phyloP scores from a whole-genome alignment of 768 basidiomycete genomes.

The Mycena vitilis region DNA sequence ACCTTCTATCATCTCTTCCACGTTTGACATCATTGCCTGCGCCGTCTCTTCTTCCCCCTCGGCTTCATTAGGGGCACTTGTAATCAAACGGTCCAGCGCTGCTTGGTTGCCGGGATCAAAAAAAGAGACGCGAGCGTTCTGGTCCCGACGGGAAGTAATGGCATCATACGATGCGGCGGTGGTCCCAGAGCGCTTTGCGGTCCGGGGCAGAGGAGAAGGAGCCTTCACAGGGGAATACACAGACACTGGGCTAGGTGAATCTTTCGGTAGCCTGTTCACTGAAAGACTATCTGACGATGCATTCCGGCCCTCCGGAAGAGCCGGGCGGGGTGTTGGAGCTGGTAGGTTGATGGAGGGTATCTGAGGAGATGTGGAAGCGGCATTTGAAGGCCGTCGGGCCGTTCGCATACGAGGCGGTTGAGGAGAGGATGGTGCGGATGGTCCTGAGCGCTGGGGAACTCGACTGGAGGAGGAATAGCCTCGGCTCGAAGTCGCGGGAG shows the following conservation, averaged over 20 bases:
- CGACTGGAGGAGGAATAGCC: slow-evolving; percentile 30
- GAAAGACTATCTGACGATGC: slow-evolving; percentile 40
- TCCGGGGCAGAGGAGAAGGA: slow-evolving; percentile 36
- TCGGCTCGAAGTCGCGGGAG: slow-evolving; percentile 50
- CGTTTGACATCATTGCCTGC: slow-evolving; percentile 87
- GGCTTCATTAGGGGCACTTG: slow-evolving; percentile 59
- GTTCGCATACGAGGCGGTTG: slow-evolving; percentile 47
- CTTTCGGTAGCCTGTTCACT: slow-evolving; percentile 28
- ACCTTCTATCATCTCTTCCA: slow-evolving; percentile 99
- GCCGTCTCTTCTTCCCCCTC: slow-evolving; percentile 78
- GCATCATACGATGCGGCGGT: slow-evolving; percentile 45
- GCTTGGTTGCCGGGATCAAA: slow-evolving; percentile 86
- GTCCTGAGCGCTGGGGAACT: slow-evolving; percentile 21
- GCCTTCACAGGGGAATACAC: slow-evolving; percentile 39
- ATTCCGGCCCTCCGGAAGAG: slow-evolving; percentile 21
- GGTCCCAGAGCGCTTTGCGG: slow-evolving; percentile 30
- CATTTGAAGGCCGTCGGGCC: slow-evolving; percentile 58
- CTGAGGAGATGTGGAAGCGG: slow-evolving; percentile 52
- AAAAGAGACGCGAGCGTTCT: slow-evolving; percentile 81
- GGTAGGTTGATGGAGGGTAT: slow-evolving; percentile 39
- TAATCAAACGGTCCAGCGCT: slow-evolving; percentile 75
- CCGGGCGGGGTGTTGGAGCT: slow-evolving; percentile 29
- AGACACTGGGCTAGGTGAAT: slow-evolving; percentile 40
- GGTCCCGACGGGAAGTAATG: slow-evolving; percentile 62
- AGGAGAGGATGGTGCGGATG: slow-evolving; percentile 50